Evolutionary conservation across 1,284 basidiomycete genomes (phyloP).

Genomic region (Ceratobasidium sp.): DNA sequence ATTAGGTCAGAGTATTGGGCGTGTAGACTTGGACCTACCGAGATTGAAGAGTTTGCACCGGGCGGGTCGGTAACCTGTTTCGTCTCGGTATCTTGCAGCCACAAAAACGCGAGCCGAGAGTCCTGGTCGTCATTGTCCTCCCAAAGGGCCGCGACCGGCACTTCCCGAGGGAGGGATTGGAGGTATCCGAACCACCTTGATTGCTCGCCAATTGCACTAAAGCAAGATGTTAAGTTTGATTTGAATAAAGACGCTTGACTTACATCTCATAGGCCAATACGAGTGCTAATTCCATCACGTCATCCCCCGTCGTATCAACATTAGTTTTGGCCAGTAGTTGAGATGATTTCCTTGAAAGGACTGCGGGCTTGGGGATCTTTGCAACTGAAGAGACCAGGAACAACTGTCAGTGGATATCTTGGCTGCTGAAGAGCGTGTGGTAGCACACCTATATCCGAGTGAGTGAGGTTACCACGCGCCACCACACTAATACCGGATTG

Average conservation of each 20-base stretch:
- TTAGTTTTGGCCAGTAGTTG: constrained; percentile 61
- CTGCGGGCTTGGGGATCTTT: constrained; percentile 70
- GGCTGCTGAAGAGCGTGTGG: not conserved
- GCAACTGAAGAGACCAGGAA: constrained; percentile 65
- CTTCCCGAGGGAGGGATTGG: constrained; percentile 68
- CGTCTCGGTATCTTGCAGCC: constrained; percentile 60
- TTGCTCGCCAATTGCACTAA: constrained; percentile 51
- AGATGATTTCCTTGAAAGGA: constrained; percentile 73
- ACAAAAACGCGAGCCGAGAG: constrained; percentile 54
- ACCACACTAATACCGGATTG: constrained; percentile 30
- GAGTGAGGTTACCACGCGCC: constrained; percentile 1
- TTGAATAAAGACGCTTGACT: constrained; percentile 53
- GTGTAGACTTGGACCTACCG: constrained; percentile 29
- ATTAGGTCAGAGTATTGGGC: constrained; percentile 7
- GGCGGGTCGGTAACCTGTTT: constrained; percentile 54
- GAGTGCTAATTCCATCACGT: constrained; percentile 70
- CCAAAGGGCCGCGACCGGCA: constrained; percentile 78
- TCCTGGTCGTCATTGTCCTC: constrained; percentile 50
- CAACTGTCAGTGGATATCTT: not conserved
- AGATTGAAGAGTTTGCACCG: not conserved
- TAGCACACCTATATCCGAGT: constrained; percentile 31
- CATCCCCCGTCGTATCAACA: constrained; percentile 67
- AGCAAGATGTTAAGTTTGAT: constrained; percentile 11
- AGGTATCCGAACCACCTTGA: constrained; percentile 79
- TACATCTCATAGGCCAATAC: constrained; percentile 75